These are phyloP conservation scores for Macroventuria anomochaeta DNA, from an alignment of 2,329 filamentous ascomycete genomes.

Conservation along the genomic window DNA sequence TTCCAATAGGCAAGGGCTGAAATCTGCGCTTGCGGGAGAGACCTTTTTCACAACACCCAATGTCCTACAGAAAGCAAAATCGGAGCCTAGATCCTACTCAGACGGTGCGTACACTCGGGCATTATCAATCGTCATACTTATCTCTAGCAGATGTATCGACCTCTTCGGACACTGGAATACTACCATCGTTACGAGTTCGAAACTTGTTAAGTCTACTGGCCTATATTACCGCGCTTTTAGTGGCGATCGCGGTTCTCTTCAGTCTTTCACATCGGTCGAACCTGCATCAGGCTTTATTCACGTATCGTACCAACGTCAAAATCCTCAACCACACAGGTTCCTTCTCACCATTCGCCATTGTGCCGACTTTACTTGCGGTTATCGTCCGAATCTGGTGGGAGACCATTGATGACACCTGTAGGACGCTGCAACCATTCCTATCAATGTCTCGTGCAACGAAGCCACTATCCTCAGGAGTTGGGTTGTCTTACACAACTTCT, in stretches of 20 bases:
- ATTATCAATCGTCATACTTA: no score
- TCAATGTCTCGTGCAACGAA: conserved; percentile 16
- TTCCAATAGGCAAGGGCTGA: background rate
- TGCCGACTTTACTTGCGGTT: conserved; percentile 18
- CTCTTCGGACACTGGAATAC: no score
- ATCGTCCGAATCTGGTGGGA: conserved; percentile 26
- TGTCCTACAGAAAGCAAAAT: no score
- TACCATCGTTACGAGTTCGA: background rate
- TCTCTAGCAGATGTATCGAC: no score
- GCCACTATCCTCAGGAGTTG: conserved; percentile 7
- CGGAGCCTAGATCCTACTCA: no score
- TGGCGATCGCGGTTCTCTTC: background rate
- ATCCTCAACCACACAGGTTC: background rate
- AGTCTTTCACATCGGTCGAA: background rate
- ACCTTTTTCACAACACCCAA: no score
- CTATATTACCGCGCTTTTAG: background rate
- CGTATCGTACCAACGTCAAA: background rate
- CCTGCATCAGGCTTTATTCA: background rate
- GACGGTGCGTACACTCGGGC: no score
- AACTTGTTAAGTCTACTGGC: background rate
- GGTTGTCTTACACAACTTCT: conserved; percentile 21
- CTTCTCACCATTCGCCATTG: background rate
- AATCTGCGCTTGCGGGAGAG: no score
- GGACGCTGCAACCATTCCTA: conserved; percentile 24
- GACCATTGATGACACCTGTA: conserved; percentile 18